phyloP scores from a whole-genome alignment of 805 yeast species.

The Metschnikowia cubensis region DNA sequence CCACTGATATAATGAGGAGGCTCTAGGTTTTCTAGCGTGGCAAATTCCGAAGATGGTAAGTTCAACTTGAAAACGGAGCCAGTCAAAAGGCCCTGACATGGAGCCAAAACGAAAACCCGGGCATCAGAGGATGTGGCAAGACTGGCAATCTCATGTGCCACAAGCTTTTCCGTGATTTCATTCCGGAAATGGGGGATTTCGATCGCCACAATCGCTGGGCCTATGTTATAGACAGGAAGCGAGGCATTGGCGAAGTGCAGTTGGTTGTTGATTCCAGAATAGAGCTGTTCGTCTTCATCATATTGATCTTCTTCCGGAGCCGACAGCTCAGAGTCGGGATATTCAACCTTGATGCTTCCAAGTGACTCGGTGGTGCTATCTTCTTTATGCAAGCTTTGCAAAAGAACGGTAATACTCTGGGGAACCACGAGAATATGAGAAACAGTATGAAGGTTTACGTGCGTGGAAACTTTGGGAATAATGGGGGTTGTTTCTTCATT shows the following conservation, averaged over 20 bases:
- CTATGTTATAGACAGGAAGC: constrained; percentile 13
- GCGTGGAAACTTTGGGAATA: constrained; percentile 10
- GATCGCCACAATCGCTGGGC: constrained; percentile 14
- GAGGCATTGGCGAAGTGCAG: not conserved
- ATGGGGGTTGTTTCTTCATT: constrained; percentile 21
- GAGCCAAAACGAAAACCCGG: constrained; percentile 32
- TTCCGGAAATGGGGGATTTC: constrained; percentile 37
- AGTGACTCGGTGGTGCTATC: constrained; percentile 3
- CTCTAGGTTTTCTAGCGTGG: constrained; percentile 28
- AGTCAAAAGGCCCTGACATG: constrained; percentile 33
- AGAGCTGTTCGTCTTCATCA: constrained; percentile 51
- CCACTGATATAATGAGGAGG: constrained; percentile 68
- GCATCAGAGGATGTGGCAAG: constrained; percentile 6
- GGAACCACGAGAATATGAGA: constrained; percentile 19
- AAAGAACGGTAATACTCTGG: constrained; percentile 14
- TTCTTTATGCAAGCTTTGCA: constrained; percentile 13
- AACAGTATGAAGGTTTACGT: not conserved
- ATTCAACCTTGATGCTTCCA: constrained; percentile 16
- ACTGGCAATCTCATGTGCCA: constrained; percentile 23
- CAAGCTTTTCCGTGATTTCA: constrained; percentile 28
- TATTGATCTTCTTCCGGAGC: constrained; percentile 30
- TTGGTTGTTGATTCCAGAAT: constrained; percentile 27
- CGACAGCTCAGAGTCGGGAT: constrained; percentile 11
- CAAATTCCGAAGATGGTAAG: constrained; percentile 10
- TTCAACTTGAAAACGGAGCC: constrained; percentile 24